Evolutionary conservation across 768 basidiomycete genomes (phyloP), one percentile per base, ranked within the genome.

Genomic region (Saitozyma podzolica): DNA sequence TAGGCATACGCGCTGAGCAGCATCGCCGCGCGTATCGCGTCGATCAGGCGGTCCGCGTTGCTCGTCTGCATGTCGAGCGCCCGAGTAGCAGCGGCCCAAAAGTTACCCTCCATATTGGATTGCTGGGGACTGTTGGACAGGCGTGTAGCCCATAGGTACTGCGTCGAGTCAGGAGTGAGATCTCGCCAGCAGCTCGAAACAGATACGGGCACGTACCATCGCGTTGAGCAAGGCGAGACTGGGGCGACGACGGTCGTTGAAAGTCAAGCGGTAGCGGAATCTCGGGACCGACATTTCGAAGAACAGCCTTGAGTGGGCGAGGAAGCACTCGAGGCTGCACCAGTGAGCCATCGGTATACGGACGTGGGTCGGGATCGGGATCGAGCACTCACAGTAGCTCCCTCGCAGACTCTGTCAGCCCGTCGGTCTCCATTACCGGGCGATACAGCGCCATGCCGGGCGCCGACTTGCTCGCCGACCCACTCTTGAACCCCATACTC

Each of bases 131-230:
- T 61, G 42, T 66, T 50, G 3, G 68, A 64, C 63, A 76, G 69
- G 14, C 74, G 37, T 9, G 74, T 70, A 13, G 68, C 72, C 74
- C 74, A 76, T 0, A 76, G 62, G 45, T 76, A 76, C 74, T 73
- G 58, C 41, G 49, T 6, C 45, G 14, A 8, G 37, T 62, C 48
- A 58, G 42, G 14, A 16, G 17, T 13, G 19, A 58, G 3, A 5
- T 39, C n/a, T 8, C 10, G 41, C 3, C 13, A 45, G 11, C 16
- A 19, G 29, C 5, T 29, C 5, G 29, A 29, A 29, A 29, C 29
- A 29, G 2, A 29, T 29, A 29, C 29, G 29, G 29, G 29, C 29
- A 66, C 70, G 42, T 37, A 73, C 74, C 64, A 76, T 76, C 3
- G 69, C 74, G 48, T 71, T 64, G 20, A 76, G 58, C 5, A 76